Percentiles rank a stretch among this genome's conserved stretches.
Evolutionary conservation across 768 basidiomycete species (phyloP).

Genomic region (Phaeotremella fagi): DNA sequence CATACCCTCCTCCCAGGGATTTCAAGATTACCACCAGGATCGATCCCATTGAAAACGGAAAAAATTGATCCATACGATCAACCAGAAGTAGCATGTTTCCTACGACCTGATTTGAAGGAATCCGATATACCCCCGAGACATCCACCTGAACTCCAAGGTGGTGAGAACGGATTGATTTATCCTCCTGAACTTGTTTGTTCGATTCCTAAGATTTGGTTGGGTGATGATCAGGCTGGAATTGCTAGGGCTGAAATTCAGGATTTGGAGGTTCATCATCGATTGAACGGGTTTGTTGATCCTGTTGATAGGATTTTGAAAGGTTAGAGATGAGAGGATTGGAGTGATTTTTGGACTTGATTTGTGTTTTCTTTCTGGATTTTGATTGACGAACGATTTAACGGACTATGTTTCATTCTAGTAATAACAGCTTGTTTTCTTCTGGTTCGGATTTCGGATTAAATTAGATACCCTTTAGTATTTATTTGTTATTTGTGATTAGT

Average conservation of each 20-base stretch:
- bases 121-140: not conserved
- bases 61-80: constrained; percentile 74
- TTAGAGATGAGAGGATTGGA: not conserved
- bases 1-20: constrained; percentile 65
- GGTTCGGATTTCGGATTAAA: not conserved
- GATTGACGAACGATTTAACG: too few species aligned
- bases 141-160: constrained; percentile 52
- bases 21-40: constrained; percentile 45
- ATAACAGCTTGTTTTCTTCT: too few species aligned
- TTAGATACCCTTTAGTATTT: too few species aligned
- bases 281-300: constrained; percentile 58
- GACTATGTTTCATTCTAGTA: too few species aligned
- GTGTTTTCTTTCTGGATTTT: too few species aligned
- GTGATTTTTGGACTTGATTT: not conserved
- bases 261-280: constrained; percentile 66
- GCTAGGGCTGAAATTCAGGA: constrained; percentile 71
- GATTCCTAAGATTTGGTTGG: constrained; percentile 76
- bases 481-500: too few species aligned
- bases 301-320: not conserved
- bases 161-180: constrained; percentile 59
- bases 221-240: constrained; percentile 66
- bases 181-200: constrained; percentile 76
- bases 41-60: constrained; percentile 60
- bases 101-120: constrained; percentile 8
- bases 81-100: constrained; percentile 56